Evolutionary conservation across 2,329 filamentous ascomycete species (phyloP).

Genomic region (Diplodia intermedia): DNA sequence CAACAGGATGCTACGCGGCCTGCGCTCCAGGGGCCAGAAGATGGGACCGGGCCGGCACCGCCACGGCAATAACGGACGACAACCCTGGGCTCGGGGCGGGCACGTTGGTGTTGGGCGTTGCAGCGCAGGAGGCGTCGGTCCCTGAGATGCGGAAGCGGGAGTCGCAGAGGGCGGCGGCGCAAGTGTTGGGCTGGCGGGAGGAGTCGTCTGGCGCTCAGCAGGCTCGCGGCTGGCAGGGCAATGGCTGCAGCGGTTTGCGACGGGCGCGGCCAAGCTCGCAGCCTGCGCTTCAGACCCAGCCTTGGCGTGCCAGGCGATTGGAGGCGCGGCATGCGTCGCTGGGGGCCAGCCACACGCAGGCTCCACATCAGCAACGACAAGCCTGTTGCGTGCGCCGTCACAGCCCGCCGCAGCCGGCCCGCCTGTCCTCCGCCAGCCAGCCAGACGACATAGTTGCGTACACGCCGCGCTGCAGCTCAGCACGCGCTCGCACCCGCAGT

Average conservation of each 20-base stretch:
- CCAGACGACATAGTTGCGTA: conserved; percentile 24
- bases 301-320: conserved; percentile 23
- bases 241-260: not conserved
- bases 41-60: conserved; percentile 29
- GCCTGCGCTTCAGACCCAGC: conserved; percentile 2
- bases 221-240: conserved; percentile 6
- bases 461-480: conserved; percentile 17
- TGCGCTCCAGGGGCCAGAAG: conserved; percentile 32
- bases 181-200: not conserved
- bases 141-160: conserved; percentile 31
- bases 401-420: conserved; percentile 10
- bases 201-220: not conserved
- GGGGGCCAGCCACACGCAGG: conserved; percentile 9
- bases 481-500: conserved; percentile 12
- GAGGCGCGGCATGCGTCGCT: conserved; percentile 14
- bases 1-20: conserved; percentile 34
- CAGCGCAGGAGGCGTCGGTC: not conserved
- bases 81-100: conserved; percentile 32
- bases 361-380: not conserved
- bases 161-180: conserved; percentile 29
- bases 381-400: not conserved
- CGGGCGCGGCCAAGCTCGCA: conserved; percentile 5
- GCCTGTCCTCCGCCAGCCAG: not conserved
- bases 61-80: conserved; percentile 32
- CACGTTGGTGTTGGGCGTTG: conserved; percentile 32